Percentiles rank a stretch among this genome's conserved stretches.
Evolutionary conservation across 192 early-diverging fungal genomes (phyloP).

Genomic region (Lunasporangiospora selenospora): DNA sequence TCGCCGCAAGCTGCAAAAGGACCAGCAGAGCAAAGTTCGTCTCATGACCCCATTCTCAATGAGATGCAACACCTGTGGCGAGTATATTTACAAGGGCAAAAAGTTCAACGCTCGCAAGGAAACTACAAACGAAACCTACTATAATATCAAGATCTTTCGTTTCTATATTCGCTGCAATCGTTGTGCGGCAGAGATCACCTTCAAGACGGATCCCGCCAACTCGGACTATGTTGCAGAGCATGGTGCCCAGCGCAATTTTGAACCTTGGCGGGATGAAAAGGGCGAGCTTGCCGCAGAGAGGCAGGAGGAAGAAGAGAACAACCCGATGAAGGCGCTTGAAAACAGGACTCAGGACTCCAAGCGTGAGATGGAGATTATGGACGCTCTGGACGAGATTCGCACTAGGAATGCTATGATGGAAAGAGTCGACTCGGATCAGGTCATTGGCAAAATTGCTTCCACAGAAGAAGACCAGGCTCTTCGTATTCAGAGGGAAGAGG

Average conservation of each 20-base stretch:
- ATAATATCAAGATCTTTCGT: constrained; percentile 76
- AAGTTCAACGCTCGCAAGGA: constrained; percentile 99
- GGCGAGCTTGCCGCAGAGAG: constrained; percentile 66
- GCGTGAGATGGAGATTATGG: constrained; percentile 97
- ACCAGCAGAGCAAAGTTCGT: constrained; percentile 94
- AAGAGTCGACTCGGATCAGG: constrained; percentile 69
- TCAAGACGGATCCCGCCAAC: constrained; percentile 97
- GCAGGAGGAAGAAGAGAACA: constrained; percentile 85
- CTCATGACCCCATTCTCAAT: constrained; percentile 99
- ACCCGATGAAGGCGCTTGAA: constrained; percentile 96
- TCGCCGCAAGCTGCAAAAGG: constrained; percentile 79
- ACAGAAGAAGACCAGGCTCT: constrained; percentile 48
- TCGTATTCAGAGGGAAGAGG: constrained; percentile 50
- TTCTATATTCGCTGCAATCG: constrained; percentile 89
- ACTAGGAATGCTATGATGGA: constrained; percentile 87
- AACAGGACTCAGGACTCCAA: constrained; percentile 94
- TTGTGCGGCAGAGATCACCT: constrained; percentile 98
- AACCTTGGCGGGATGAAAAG: constrained; percentile 85
- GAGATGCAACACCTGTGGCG: constrained; percentile 95
- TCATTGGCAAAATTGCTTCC: constrained; percentile 58
- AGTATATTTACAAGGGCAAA: constrained; percentile 97
- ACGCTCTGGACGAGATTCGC: constrained; percentile 94
- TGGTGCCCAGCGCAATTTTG: constrained; percentile 94
- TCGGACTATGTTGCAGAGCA: constrained; percentile 94
- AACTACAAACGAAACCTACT: constrained; percentile 76